Percentiles rank a stretch among this genome's conserved stretches.
Conservation (phyloP, 202 grass and related monocot species). For the Schoenoplectus tabernaemontani region DNA sequence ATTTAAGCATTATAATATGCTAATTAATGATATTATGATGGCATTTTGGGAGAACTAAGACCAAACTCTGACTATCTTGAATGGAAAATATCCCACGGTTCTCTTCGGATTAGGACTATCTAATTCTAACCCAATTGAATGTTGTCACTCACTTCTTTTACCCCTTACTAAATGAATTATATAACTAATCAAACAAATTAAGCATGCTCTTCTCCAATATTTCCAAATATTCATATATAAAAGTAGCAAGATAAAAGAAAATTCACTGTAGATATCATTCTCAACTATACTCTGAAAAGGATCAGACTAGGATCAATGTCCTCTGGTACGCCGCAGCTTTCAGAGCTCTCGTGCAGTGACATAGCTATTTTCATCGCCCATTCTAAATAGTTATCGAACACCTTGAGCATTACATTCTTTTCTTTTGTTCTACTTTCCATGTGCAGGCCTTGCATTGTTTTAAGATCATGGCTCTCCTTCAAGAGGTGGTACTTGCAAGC, state of each 20-base stretch:
- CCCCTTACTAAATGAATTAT: no score
- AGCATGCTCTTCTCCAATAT: background rate
- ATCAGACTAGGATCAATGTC: conserved; percentile 38
- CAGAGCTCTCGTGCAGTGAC: conserved; percentile 24
- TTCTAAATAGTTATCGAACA: conserved; percentile 41
- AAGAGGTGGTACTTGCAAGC: conserved; percentile 34
- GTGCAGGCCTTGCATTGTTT: background rate
- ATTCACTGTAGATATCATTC: background rate
- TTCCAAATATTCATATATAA: background rate
- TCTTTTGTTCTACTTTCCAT: background rate
- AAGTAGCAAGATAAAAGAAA: background rate
- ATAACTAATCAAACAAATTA: no score
- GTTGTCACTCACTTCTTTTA: no score
- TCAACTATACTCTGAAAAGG: conserved; percentile 49
- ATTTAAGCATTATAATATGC: no score
- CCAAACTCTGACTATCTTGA: no score
- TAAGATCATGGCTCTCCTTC: conserved; percentile 25
- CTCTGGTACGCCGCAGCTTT: conserved; percentile 23
- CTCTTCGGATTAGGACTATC: no score
- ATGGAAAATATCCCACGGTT: no score
- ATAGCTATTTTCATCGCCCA: conserved; percentile 33
- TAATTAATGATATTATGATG: no score
- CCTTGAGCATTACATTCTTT: conserved; percentile 1
- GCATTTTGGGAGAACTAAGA: no score
- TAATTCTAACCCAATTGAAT: no score